Base-by-base conservation (phyloP, 371 early-diverging fungal species). In the Smittium mucronatum region DNA sequence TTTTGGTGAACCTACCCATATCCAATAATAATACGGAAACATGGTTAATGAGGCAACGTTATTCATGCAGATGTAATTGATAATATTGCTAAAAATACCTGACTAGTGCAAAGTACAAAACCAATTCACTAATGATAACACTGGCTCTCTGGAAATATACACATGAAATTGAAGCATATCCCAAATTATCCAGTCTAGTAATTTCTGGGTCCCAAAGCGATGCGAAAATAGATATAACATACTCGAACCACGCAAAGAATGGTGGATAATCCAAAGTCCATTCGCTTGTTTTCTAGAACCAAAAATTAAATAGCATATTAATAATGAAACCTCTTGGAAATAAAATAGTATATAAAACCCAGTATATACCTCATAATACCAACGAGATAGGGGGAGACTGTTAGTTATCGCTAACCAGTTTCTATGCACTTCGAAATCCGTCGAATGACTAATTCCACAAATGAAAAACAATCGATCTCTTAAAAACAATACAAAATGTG, bases 221-320 rank as follows among this genome's bases (percentile, higher is more conserved):
- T 1, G 90, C 95, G 58, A 86, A 75, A 25, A 82, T 73, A 8
- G 92, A 83, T 68, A 96, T 78, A 17, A 76, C 63, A 73, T 84
- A 91, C 75, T 97, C 97, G 75, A 95, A 95, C 89, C 91, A 94
- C 8, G 98, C 97, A 78, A 97, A 97, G 76, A 96, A 90, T 47
- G 98, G 98, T 32, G 97, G 98, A 75, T 97, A 97, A 79, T 97
- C 98, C 31, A 93, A 80, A 5, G 98, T 97, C 96, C 98, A 97
- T 77, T 93, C 90, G 61, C 94, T 93, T 33, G 89, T 89, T 67
- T 84, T 67, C 67, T 67, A 67, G 30, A 11, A 36, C n/a, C 1
- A 32, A 30, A 67, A 21, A 33, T 26, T 2, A 17, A 47, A 67
- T 65, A 25, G 82, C 8, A 47, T 8, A 47, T 47, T 47, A 47